Percentiles rank a stretch among this genome's conserved stretches.
These are phyloP conservation scores for Lepiota brunneoincarnata DNA, from an alignment of 768 basidiomycete species.

Conservation along the genomic window DNA sequence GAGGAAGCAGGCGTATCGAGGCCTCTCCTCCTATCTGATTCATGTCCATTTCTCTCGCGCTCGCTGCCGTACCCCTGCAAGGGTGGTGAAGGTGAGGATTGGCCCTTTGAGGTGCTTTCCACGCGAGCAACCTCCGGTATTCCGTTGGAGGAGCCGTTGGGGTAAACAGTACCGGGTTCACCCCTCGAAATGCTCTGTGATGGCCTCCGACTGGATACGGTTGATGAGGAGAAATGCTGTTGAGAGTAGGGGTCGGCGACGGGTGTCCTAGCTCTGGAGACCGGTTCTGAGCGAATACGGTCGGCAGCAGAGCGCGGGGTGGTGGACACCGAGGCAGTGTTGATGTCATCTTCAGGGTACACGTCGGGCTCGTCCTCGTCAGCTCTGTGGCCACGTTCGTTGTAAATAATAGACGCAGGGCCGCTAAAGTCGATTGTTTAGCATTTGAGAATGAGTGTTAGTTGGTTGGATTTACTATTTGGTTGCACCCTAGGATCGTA, in stretches of 20 bases:
- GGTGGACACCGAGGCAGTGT: constrained; percentile 13
- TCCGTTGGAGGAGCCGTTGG: constrained; percentile 15
- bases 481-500: constrained; percentile 54
- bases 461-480: constrained; percentile 61
- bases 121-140: constrained; percentile 17
- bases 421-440: constrained; percentile 42
- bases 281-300: constrained; percentile 38
- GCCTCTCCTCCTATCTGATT: not conserved
- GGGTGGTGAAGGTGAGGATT: constrained; percentile 16
- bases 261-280: constrained; percentile 55
- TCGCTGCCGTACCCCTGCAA: constrained; percentile 15
- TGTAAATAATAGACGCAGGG: constrained; percentile 79
- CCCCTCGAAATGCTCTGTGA: constrained; percentile 21
- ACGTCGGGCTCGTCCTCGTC: constrained; percentile 72
- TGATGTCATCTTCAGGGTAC: constrained; percentile 62
- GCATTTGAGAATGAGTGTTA: not conserved
- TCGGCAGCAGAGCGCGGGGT: constrained; percentile 17
- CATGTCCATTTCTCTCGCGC: constrained; percentile 7
- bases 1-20: constrained; percentile 6
- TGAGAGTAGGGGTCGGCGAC: constrained; percentile 16
- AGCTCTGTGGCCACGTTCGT: constrained; percentile 70
- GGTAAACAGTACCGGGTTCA: constrained; percentile 11
- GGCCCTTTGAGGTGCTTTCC: constrained; percentile 13
- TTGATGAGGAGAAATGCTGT: constrained; percentile 19
- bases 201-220: constrained; percentile 25